phyloP scores from a whole-genome alignment of 2,329 filamentous ascomycete species.

The Pseudogymnoascus sp. region DNA sequence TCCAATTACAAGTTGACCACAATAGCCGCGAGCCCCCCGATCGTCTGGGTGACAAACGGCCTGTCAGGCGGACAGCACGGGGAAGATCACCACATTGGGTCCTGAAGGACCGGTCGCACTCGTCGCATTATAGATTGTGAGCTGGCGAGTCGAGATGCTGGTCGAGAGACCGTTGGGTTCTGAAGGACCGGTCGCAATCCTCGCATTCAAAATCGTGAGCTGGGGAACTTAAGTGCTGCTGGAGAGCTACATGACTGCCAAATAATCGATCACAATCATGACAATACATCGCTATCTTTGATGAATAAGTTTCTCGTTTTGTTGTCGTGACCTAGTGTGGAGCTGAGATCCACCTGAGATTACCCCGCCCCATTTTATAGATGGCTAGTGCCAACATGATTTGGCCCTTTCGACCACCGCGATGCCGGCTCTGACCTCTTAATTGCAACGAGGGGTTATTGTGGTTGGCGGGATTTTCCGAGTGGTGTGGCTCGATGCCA shows the following conservation, averaged over 20 bases:
- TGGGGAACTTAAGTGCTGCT: neutral
- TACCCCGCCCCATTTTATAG: neutral
- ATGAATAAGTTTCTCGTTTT: neutral
- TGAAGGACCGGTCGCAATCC: neutral
- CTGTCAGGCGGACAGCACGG: too few relatives aligned
- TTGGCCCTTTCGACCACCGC: too few relatives aligned
- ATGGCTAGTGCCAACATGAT: neutral
- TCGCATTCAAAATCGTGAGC: neutral
- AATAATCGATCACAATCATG: constrained; percentile 3
- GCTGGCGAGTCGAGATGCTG: constrained; percentile 14
- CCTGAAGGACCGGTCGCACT: constrained; percentile 7
- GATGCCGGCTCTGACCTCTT: too few relatives aligned
- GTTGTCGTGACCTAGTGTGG: neutral
- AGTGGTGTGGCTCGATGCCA: too few relatives aligned
- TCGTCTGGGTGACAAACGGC: too few relatives aligned
- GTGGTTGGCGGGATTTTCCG: too few relatives aligned
- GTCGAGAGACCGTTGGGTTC: constrained; percentile 13
- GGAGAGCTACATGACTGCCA: neutral
- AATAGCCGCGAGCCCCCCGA: too few relatives aligned
- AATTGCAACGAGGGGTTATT: too few relatives aligned
- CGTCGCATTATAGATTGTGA: constrained; percentile 11
- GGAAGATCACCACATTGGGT: too few relatives aligned
- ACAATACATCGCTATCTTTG: constrained; percentile 2
- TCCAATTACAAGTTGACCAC: too few relatives aligned
- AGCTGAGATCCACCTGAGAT: neutral